Conservation (phyloP, 257 asterid genomes). For the Agastache rugosa region DNA sequence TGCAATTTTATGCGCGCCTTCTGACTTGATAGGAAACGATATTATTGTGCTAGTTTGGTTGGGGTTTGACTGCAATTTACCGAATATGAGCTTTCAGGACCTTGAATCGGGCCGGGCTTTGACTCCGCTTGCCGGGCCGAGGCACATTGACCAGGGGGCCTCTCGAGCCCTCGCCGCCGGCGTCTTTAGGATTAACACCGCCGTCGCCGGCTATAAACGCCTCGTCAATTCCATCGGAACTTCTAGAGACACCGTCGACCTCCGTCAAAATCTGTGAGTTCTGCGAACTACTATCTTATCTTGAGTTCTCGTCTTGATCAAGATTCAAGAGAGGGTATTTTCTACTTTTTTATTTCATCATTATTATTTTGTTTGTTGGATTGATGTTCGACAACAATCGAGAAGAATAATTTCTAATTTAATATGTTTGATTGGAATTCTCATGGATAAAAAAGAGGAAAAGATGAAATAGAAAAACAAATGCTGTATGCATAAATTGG, state of each 20-base stretch:
- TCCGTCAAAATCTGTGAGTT: constrained; percentile 57
- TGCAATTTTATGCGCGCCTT: background rate
- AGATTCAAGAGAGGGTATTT: background rate
- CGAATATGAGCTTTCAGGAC: constrained; percentile 59
- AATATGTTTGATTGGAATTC: constrained; percentile 16
- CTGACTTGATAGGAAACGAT: background rate
- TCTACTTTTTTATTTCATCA: background rate
- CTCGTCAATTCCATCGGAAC: constrained; percentile 53
- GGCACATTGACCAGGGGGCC: constrained; percentile 39
- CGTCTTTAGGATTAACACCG: constrained; percentile 55
- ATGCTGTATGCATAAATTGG: background rate
- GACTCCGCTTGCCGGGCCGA: constrained; percentile 26
- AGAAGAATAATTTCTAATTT: background rate
- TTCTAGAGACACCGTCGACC: constrained; percentile 50
- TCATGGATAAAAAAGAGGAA: background rate
- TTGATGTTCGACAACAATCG: background rate
- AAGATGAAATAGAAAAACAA: background rate
- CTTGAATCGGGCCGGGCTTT: constrained; percentile 50
- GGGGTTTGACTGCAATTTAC: constrained; percentile 1
- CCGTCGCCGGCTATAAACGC: constrained; percentile 51
- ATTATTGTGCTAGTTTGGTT: background rate
- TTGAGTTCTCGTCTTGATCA: background rate
- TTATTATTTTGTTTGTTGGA: background rate
- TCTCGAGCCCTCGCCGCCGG: constrained; percentile 52
- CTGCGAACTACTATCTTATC: background rate